These are phyloP conservation scores for Phoma sp. DNA, from an alignment of 2,329 filamentous ascomycete species.

Conservation along the genomic window DNA sequence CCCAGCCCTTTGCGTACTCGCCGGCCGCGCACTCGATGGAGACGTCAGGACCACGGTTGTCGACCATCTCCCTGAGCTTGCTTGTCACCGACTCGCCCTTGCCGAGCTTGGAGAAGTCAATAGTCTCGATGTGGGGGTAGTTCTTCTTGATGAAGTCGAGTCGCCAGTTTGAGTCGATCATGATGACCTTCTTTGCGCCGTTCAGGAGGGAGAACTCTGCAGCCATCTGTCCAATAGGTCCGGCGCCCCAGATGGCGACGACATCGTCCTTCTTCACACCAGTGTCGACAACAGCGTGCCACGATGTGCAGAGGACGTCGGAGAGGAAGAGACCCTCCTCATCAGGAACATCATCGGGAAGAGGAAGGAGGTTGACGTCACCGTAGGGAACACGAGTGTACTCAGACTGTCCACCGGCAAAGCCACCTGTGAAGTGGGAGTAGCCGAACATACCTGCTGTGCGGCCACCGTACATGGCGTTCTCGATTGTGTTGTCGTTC, in stretches of 20 bases:
- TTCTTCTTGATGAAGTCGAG: conserved; percentile 71
- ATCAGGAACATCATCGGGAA: conserved; percentile 80
- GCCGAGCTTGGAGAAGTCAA: conserved; percentile 73
- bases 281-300: conserved; percentile 83
- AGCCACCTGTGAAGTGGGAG: conserved; percentile 79
- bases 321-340: conserved; percentile 84
- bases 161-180: conserved; percentile 77
- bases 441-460: conserved; percentile 71
- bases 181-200: conserved; percentile 76
- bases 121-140: conserved; percentile 68
- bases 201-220: conserved; percentile 72
- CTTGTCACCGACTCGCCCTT: conserved; percentile 70
- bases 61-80: conserved; percentile 74
- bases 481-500: conserved; percentile 73
- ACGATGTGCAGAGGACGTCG: conserved; percentile 80
- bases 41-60: conserved; percentile 73
- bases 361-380: conserved; percentile 79
- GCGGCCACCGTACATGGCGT: conserved; percentile 78
- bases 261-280: conserved; percentile 77
- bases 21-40: conserved; percentile 72
- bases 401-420: conserved; percentile 86
- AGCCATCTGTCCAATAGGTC: conserved; percentile 82
- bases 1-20: conserved; percentile 68
- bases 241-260: conserved; percentile 86
- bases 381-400: conserved; percentile 82